Percentiles rank a stretch among this genome's conserved stretches.
phyloP scores from a whole-genome alignment of 176 grass and related monocot genomes.

The Leersia perrieri region DNA sequence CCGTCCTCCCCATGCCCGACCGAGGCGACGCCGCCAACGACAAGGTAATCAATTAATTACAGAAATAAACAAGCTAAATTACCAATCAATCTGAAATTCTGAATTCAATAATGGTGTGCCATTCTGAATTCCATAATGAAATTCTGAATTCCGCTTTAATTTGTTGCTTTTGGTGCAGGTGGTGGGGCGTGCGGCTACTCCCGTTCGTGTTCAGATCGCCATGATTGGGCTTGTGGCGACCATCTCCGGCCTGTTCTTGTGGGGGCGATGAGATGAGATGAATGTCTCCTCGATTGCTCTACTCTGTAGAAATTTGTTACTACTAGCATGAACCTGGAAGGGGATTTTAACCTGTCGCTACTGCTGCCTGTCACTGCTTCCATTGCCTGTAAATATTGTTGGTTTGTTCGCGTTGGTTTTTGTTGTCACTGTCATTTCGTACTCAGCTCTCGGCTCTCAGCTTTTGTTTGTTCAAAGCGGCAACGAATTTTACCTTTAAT shows the following conservation, averaged over 20 bases:
- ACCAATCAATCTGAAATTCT: background rate
- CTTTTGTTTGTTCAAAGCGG: background rate
- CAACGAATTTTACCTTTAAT: background rate
- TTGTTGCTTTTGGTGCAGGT: slow-evolving; percentile 22
- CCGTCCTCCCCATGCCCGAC: slow-evolving; percentile 46
- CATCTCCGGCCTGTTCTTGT: background rate
- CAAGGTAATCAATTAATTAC: slow-evolving; percentile 36
- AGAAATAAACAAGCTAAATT: background rate
- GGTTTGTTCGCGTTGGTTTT: background rate
- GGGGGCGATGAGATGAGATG: background rate
- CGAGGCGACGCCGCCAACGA: background rate
- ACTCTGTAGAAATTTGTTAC: background rate
- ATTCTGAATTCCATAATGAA: background rate
- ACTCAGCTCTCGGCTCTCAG: background rate
- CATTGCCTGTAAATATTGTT: slow-evolving; percentile 13
- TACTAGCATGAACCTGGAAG: background rate
- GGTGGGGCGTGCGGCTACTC: slow-evolving; percentile 7
- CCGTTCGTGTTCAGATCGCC: background rate
- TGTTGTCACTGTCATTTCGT: background rate
- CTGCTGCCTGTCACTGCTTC: background rate
- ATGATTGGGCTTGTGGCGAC: background rate
- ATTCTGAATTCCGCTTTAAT: background rate
- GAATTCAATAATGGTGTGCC: background rate
- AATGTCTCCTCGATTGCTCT: too few relatives aligned
- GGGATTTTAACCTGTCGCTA: background rate